Percentiles rank a stretch among this genome's conserved stretches.
Conservation (phyloP, 805 yeast genomes). For the Starmerella floris region DNA sequence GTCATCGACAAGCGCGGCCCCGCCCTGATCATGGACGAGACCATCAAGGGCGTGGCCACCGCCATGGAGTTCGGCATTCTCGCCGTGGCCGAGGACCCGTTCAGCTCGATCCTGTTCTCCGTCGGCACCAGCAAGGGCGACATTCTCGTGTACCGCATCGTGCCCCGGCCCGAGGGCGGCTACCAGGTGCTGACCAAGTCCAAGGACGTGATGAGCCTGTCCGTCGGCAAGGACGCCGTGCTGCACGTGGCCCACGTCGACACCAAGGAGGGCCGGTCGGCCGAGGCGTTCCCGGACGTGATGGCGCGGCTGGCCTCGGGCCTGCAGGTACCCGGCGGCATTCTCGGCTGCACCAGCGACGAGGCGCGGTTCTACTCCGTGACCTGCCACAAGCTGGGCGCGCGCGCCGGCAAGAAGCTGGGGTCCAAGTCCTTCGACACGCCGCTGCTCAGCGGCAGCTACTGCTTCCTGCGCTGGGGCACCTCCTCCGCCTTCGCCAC, state of each 20-base stretch:
- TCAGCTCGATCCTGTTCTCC: conserved; percentile 55
- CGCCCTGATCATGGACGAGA: conserved; percentile 41
- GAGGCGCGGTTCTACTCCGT: conserved; percentile 46
- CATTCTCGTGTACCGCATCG: conserved; percentile 46
- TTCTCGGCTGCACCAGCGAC: conserved; percentile 42
- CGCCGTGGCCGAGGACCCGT: conserved; percentile 51
- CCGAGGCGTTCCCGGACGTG: conserved; percentile 46
- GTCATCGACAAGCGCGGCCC: conserved; percentile 69
- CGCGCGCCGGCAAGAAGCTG: conserved; percentile 39
- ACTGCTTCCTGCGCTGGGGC: conserved; percentile 34
- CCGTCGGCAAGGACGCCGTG: conserved; percentile 41
- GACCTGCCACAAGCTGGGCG: conserved; percentile 39
- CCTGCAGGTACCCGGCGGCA: conserved; percentile 44
- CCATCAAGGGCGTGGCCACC: conserved; percentile 32
- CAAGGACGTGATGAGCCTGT: conserved; percentile 36
- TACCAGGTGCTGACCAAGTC: conserved; percentile 28
- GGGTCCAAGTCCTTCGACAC: conserved; percentile 51
- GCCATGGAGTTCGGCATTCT: conserved; percentile 61
- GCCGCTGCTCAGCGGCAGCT: conserved; percentile 38
- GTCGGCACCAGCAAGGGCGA: conserved; percentile 74
- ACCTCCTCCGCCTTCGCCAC: conserved; percentile 33
- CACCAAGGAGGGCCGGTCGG: conserved; percentile 46
- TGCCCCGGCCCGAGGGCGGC: conserved; percentile 50
- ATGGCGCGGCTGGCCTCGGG: conserved; percentile 53
- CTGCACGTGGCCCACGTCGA: conserved; percentile 46